A percentile compares a stretch with the other conserved stretches of the same genome.
These are phyloP conservation scores for Nymphaea thermarum DNA, from an alignment of 164 flowering plant species.

Conservation along the genomic window DNA sequence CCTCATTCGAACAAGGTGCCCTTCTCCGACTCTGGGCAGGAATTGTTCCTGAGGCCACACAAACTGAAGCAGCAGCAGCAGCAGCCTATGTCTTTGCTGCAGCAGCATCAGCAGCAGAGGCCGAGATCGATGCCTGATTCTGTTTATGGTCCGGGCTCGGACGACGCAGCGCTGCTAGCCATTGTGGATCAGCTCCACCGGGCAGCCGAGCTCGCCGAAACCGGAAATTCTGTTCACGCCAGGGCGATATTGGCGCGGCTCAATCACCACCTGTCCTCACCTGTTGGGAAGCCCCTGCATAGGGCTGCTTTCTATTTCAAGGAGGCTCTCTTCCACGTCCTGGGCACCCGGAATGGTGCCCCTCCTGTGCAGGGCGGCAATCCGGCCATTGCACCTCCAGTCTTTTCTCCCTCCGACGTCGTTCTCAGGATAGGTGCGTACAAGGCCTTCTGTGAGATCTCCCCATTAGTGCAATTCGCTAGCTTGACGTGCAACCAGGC, in stretches of 20 bases:
- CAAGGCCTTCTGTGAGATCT: constrained; percentile 61
- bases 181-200: constrained; percentile 58
- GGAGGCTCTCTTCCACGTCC: constrained; percentile 61
- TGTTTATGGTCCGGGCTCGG: constrained; percentile 99
- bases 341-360: constrained; percentile 14
- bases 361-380: background rate
- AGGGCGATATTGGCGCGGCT: constrained; percentile 99
- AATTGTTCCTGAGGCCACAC: constrained; percentile 14
- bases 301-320: constrained; percentile 80
- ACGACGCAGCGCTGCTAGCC: constrained; percentile 79
- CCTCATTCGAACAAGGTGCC: constrained; percentile 2
- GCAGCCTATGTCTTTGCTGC: constrained; percentile 41
- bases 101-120: constrained; percentile 30
- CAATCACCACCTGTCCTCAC: constrained; percentile 95
- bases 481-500: constrained; percentile 80
- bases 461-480: constrained; percentile 59
- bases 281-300: constrained; percentile 54
- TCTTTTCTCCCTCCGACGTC: constrained; percentile 29
- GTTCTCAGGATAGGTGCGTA: constrained; percentile 58
- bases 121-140: constrained; percentile 45
- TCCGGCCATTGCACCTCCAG: constrained; percentile 12
- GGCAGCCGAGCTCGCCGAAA: constrained; percentile 81
- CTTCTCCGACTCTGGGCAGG: constrained; percentile 43
- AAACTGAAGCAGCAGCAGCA: constrained; percentile 21
- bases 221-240: constrained; percentile 81